Conservation (phyloP, 1,139 yeast genomes). For the Pichia sp. region DNA sequence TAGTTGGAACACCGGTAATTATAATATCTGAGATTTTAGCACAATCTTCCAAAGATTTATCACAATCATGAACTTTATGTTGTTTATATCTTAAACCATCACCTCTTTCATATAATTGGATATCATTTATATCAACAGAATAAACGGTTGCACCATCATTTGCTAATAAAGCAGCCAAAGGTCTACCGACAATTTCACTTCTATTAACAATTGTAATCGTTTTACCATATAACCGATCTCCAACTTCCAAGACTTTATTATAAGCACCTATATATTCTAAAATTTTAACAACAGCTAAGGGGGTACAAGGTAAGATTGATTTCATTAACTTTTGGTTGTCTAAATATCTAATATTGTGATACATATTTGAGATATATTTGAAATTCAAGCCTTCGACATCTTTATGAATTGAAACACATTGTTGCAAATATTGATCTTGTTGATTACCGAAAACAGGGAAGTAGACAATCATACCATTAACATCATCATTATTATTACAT, state of each 20-base stretch:
- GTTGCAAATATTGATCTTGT: conserved; percentile 93
- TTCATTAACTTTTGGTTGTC: conserved; percentile 61
- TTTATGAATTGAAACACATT: conserved; percentile 76
- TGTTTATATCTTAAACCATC: conserved; percentile 77
- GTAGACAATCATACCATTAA: conserved; percentile 95
- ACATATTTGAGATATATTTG: conserved; percentile 85
- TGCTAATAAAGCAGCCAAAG: conserved; percentile 90
- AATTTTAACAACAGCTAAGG: conserved; percentile 88
- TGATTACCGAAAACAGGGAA: conserved; percentile 95
- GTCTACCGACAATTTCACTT: conserved; percentile 95
- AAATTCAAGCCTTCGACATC: conserved; percentile 96
- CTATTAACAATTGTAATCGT: conserved; percentile 86
- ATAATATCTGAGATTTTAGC: conserved; percentile 80
- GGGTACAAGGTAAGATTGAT: conserved; percentile 92
- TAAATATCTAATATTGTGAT: conserved; percentile 81
- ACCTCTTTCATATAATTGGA: conserved; percentile 90
- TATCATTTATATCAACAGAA: conserved; percentile 80
- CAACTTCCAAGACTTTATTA: conserved; percentile 73
- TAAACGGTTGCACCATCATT: conserved; percentile 96
- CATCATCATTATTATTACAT: conserved; percentile 70
- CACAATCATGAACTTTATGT: conserved; percentile 70
- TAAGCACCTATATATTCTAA: conserved; percentile 86
- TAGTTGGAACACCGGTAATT: conserved; percentile 91
- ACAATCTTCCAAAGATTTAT: conserved; percentile 51
- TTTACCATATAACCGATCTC: conserved; percentile 88